Conservation (phyloP, 129 eudicot species). For the Apium graveolens region DNA sequence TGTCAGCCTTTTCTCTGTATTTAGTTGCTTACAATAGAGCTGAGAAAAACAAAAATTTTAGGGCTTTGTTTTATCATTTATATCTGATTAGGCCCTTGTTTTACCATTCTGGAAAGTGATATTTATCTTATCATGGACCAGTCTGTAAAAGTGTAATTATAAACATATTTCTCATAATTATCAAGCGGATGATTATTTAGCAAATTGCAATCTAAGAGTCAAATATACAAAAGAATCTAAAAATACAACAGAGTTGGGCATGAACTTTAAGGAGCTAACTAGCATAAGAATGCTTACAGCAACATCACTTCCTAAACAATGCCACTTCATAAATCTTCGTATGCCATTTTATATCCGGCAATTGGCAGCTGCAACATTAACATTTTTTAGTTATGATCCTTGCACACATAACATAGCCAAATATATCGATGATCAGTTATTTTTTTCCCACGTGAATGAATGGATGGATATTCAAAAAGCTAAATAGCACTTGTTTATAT, state of each 20-base stretch:
- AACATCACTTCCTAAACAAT: not conserved
- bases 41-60: not conserved
- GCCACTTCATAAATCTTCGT: not conserved
- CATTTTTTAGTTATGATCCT: not conserved
- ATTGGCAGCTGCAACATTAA: conserved; percentile 11
- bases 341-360: conserved; percentile 2
- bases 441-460: not conserved
- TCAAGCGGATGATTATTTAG: not conserved
- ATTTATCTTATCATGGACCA: not conserved
- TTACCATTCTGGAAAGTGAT: no score
- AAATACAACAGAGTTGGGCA: not conserved
- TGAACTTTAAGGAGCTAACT: not conserved
- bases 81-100: not conserved
- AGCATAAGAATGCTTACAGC: not conserved
- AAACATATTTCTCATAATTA: not conserved
- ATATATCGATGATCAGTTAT: not conserved
- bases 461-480: not conserved
- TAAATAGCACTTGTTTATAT: not conserved
- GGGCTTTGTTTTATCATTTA: not conserved
- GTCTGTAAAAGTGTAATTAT: not conserved
- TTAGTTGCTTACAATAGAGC: not conserved
- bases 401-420: not conserved
- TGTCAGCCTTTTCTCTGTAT: not conserved
- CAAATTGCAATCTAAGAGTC: not conserved
- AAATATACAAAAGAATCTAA: not conserved